Conservation (phyloP, 1,139 yeast genomes). For the Oligophagozyma castellii region DNA sequence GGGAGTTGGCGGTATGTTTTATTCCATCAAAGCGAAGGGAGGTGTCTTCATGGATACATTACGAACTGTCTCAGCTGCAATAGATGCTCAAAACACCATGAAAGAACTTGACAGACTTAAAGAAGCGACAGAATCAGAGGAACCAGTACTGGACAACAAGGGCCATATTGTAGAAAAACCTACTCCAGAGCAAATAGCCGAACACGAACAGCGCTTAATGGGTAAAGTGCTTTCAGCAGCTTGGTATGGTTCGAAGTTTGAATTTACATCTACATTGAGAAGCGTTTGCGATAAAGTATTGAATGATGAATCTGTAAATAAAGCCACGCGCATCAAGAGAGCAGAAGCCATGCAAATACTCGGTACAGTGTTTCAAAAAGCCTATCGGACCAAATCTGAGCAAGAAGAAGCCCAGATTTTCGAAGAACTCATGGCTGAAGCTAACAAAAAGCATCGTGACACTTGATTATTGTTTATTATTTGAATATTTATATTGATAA, state of each 20-base stretch:
- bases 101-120: conserved; percentile 65
- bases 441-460: conserved; percentile 52
- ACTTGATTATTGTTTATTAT: too few relatives aligned
- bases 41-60: conserved; percentile 74
- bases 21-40: conserved; percentile 74
- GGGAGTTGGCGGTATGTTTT: conserved; percentile 75
- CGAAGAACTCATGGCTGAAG: conserved; percentile 86
- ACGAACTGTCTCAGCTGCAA: conserved; percentile 71
- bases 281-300: conserved; percentile 75
- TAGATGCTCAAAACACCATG: conserved; percentile 82
- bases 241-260: conserved; percentile 89
- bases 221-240: conserved; percentile 92
- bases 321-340: conserved; percentile 48
- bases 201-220: conserved; percentile 72
- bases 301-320: conserved; percentile 44
- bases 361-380: conserved; percentile 57
- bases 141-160: conserved; percentile 29
- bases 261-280: conserved; percentile 76
- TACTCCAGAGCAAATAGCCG: conserved; percentile 70
- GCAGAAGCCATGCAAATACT: conserved; percentile 67
- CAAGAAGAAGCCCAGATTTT: conserved; percentile 85
- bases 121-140: conserved; percentile 36
- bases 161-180: conserved; percentile 41
- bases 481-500: too few relatives aligned
- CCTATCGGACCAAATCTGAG: conserved; percentile 67